Percentiles rank a stretch among this genome's conserved stretches.
phyloP scores from a whole-genome alignment of 495 filamentous ascomycete species.

The Sordaria brevicollis region DNA sequence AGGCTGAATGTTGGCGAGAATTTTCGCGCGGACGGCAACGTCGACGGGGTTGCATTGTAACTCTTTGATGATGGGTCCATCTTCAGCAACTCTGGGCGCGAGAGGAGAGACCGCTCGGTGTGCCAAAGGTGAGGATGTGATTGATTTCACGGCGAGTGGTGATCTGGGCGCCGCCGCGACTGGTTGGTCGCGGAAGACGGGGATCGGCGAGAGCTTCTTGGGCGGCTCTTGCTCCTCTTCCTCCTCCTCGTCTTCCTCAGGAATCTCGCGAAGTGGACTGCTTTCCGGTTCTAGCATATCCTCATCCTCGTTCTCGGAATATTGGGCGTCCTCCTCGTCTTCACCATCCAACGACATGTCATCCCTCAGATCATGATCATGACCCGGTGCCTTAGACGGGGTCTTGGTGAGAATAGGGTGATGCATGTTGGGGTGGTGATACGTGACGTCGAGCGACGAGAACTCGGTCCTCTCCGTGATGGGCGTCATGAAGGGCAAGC shows the following conservation, averaged over 20 bases:
- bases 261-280: conserved; percentile 58
- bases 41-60: conserved; percentile 81
- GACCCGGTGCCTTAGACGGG: conserved; percentile 42
- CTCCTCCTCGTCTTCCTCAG: conserved; percentile 32
- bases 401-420: conserved; percentile 45
- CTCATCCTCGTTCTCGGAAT: conserved; percentile 18
- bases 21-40: conserved; percentile 56
- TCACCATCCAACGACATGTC: conserved; percentile 12
- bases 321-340: conserved; percentile 21
- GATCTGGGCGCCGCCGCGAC: conserved; percentile 9
- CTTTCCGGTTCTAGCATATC: conserved; percentile 46
- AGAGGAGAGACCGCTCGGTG: conserved; percentile 1
- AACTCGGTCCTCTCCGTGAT: conserved; percentile 87
- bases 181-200: conserved; percentile 21
- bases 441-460: conserved; percentile 59
- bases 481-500: conserved; percentile 95
- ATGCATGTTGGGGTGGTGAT: conserved; percentile 42
- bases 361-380: conserved; percentile 4
- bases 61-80: conserved; percentile 71
- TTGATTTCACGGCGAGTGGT: background rate
- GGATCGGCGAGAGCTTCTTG: conserved; percentile 24
- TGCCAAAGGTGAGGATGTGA: background rate
- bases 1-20: conserved; percentile 60
- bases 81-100: conserved; percentile 6
- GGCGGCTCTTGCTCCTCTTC: conserved; percentile 16